phyloP scores from a whole-genome alignment of 805 yeast genomes.

The Kazachstania kunashirensis region DNA sequence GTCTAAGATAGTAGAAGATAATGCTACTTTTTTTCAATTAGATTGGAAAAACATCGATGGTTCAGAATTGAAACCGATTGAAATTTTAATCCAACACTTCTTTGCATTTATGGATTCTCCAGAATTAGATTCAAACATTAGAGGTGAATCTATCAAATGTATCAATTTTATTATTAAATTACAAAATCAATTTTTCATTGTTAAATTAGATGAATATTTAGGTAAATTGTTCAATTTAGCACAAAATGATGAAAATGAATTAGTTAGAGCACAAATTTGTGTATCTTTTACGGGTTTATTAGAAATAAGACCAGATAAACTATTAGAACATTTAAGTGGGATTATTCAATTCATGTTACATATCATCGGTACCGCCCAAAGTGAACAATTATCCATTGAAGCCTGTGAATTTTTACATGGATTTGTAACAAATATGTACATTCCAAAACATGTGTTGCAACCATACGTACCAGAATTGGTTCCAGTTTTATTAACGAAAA shows the following conservation, averaged over 20 bases:
- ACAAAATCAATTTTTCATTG: conserved; percentile 54
- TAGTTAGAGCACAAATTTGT: conserved; percentile 67
- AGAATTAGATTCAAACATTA: conserved; percentile 34
- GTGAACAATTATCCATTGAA: conserved; percentile 74
- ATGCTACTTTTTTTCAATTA: conserved; percentile 51
- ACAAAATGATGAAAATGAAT: conserved; percentile 39
- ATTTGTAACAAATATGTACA: conserved; percentile 50
- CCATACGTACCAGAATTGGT: conserved; percentile 54
- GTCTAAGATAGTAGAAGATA: conserved; percentile 85
- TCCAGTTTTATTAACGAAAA: conserved; percentile 69
- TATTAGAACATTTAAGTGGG: conserved; percentile 75
- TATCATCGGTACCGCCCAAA: conserved; percentile 46
- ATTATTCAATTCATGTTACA: conserved; percentile 77
- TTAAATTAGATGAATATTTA: conserved; percentile 58
- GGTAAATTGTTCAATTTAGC: conserved; percentile 62
- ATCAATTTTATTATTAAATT: conserved; percentile 66
- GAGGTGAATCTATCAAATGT: conserved; percentile 58
- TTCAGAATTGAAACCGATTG: conserved; percentile 44
- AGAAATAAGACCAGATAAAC: conserved; percentile 70
- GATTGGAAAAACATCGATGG: conserved; percentile 39
- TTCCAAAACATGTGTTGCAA: conserved; percentile 43
- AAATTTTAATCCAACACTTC: conserved; percentile 56
- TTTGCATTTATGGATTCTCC: conserved; percentile 38
- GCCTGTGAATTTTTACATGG: conserved; percentile 87
- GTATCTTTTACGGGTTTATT: conserved; percentile 60